Base-by-base conservation (phyloP, 768 basidiomycete genomes). In the Suillus subluteus region DNA sequence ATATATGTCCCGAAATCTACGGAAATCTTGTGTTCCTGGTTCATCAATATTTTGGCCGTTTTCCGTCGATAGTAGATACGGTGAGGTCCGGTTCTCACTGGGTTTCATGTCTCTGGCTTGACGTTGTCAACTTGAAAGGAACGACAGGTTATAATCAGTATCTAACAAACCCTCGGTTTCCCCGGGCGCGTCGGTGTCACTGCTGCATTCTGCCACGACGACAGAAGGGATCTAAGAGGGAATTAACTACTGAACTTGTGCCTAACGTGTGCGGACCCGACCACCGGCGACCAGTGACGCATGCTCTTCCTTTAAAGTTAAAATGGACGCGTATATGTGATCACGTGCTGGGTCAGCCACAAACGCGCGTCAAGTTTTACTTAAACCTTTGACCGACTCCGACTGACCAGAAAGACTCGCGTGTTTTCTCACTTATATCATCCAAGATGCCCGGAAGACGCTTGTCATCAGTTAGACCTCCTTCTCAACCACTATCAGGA, bases 361-460 rank as follows among this genome's bases (percentile, higher is more conserved):
- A 30, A 12, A 18, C 35, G 41, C 59, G 59, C 16, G 15, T 58
- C 5, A 26, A 18, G 9, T 43, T 26, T 26, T 26, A 26, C 2
- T 26, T 26, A 26, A 26, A 26, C 26, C 26, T 43, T 21, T 54
- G 26, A 54, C 52, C n/a, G 15, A 18, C 15, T 18, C 18, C 6
- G 16, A 9, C 1, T 26, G n/a, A 38, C 23, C 40, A 9, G 18
- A 37, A 11, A 37, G 37, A 37, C 9, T 37, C 9, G 37, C 26
- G 30, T 30, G 9, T 30, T 3, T 38, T 44, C n/a, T 38, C 1
- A 23, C n/a, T 13, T 0, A 38, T 64, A 18, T 54, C 38, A 16
- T 56, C 66, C 50, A 54, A n/a, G 15, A 69, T 67, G 48, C 38
- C 48, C 1, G 37, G 21, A 38, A 52, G 41, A 78, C 75, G 72